These are phyloP conservation scores for Emmonsiellopsis sp. DNA, from an alignment of 2,329 filamentous ascomycete genomes.

Conservation along the genomic window DNA sequence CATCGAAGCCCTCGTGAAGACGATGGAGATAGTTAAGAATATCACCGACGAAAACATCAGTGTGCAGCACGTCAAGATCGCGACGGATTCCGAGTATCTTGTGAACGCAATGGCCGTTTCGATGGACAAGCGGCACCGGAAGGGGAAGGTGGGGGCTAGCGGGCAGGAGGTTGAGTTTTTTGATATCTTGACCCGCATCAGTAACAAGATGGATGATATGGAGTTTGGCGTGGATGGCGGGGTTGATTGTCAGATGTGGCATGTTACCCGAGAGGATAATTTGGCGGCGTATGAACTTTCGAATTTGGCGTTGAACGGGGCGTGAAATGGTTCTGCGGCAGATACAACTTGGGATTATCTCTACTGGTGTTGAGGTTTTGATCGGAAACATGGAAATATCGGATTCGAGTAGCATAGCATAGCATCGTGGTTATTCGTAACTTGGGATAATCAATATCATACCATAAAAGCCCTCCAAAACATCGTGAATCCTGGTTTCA, in stretches of 20 bases:
- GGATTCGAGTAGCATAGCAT: no score
- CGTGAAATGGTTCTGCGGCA: neutral
- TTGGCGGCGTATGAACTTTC: neutral
- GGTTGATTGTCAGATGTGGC: conserved; percentile 1
- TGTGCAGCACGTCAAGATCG: neutral
- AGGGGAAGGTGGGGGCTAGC: neutral
- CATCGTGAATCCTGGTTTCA: no score
- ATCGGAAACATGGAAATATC: no score
- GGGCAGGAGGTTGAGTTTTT: neutral
- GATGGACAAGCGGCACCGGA: neutral
- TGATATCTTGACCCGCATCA: neutral
- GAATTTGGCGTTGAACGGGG: neutral
- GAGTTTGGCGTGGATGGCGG: neutral
- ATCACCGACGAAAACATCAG: neutral
- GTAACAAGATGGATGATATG: neutral
- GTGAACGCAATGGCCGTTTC: neutral
- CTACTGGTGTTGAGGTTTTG: no score
- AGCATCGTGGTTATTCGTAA: no score
- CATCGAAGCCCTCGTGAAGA: neutral
- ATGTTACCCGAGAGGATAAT: neutral
- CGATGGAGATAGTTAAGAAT: neutral
- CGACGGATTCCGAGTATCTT: conserved; percentile 1
- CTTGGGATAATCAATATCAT: no score
- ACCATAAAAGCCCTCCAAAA: no score
- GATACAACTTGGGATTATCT: neutral